Evolutionary conservation across 78 protist genomes (phyloP).

Genomic region (Planoprotostelium fungivorum): DNA sequence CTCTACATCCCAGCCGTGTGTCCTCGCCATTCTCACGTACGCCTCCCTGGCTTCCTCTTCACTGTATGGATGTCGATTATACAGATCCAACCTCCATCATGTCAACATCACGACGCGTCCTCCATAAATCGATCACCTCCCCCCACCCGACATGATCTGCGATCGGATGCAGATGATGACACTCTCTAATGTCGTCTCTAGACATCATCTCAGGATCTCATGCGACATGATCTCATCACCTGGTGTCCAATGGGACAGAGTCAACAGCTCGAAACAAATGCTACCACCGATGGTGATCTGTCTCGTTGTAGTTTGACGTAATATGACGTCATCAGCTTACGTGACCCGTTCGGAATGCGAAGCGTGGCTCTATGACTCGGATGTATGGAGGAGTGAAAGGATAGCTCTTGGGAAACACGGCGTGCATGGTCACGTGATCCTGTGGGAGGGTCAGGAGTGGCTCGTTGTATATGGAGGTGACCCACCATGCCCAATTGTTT

Average conservation of each 20-base stretch:
- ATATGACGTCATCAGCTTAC: background rate
- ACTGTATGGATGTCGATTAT: background rate
- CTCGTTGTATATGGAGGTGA: background rate
- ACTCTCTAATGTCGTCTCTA: background rate
- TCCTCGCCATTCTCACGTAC: background rate
- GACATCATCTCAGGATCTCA: background rate
- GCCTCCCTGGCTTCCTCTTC: conserved; percentile 8
- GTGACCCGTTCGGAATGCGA: conserved; percentile 6
- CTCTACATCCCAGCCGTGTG: conserved; percentile 2
- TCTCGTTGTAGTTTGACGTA: background rate
- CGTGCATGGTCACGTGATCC: background rate
- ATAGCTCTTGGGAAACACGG: background rate
- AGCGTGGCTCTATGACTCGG: background rate
- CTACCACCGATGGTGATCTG: conserved; percentile 5
- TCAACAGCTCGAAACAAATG: background rate
- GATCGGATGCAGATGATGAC: background rate
- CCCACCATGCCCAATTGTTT: background rate
- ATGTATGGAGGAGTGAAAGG: conserved; percentile 4
- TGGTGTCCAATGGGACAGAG: background rate
- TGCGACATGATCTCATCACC: background rate
- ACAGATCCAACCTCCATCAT: background rate
- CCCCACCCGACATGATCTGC: background rate
- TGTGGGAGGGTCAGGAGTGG: background rate
- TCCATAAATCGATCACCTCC: background rate
- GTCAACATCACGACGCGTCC: background rate